Base-by-base conservation (phyloP, 2,329 filamentous ascomycete genomes). In the Fusarium verrucosum region DNA sequence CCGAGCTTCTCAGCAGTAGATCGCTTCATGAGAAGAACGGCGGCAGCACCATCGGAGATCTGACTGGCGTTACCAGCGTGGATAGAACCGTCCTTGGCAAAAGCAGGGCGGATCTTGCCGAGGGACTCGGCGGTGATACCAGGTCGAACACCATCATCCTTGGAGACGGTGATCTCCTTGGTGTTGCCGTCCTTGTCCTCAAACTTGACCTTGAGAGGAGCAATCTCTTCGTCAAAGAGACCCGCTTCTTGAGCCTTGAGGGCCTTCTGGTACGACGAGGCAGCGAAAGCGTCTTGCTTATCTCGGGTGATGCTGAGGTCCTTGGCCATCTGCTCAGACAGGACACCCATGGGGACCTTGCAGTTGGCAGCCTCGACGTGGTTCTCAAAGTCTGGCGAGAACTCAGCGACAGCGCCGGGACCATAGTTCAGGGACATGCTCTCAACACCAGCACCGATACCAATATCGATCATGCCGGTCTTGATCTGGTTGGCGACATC, bases 11-110 rank as follows among this genome's bases (percentile, higher is more conserved):
- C 89, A 44, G 95, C 95, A 16, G 91, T 96, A 65, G 89, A 92
- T 53, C 95, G 92, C 83, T 91, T 93, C 95, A 98, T 98, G 74
- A 99, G 84, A 41, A 98, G 86, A 8, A 98, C 94, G 43, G 95
- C 95, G 26, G 95, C 94, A 20, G 95, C 95, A 68, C 95, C 95
- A 80, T 99, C 93, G 26, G 92, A 95, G 76, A 99, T 93, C 81
- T 98, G 95, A 50, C 89, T 93, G 25, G 95, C 94, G 78, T 98
- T 99, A 72, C 95, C 95, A 56, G 92, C 95, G 83, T 98, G 94
- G 80, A 98, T 98, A 73, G 86, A 89, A 38, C 95, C 95, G 73
- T 95, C 90, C 80, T 96, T 93, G 68, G 92, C 88, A 75, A 98
- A 98, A 13, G 94, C 92, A 16, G 94, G 87, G 64, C 87, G 88